phyloP scores from a whole-genome alignment of 2,329 filamentous ascomycete genomes.

The Hypoxylon sp. region DNA sequence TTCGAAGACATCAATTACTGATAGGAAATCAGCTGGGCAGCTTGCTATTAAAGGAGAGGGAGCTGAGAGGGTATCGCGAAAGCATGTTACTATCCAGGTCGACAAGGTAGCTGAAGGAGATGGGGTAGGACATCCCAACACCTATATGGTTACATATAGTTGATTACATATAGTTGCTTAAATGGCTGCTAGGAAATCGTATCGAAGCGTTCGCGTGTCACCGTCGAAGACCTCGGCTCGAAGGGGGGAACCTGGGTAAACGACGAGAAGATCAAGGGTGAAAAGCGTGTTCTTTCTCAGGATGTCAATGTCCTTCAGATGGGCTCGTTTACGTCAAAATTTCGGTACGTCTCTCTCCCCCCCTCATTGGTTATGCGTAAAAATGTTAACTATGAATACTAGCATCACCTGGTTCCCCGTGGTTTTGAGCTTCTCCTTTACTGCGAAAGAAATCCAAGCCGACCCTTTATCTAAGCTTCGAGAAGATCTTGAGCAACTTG shows the following conservation, averaged over 20 bases:
- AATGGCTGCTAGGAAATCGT: conserved; percentile 68
- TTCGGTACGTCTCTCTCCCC: conserved; percentile 62
- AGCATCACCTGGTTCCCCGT: conserved; percentile 85
- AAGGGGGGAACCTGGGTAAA: conserved; percentile 88
- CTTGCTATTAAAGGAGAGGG: conserved; percentile 72
- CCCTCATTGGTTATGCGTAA: conserved; percentile 2
- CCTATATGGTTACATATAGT: background rate
- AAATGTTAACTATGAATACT: conserved; percentile 24
- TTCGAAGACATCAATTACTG: conserved; percentile 41
- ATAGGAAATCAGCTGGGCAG: conserved; percentile 67
- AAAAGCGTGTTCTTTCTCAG: conserved; percentile 68
- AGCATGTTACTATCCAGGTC: conserved; percentile 86
- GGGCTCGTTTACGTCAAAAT: conserved; percentile 76
- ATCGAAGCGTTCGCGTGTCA: conserved; percentile 76
- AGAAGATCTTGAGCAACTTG: conserved; percentile 81
- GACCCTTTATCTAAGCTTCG: conserved; percentile 75
- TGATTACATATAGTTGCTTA: background rate
- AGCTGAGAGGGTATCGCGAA: conserved; percentile 87
- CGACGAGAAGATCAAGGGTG: conserved; percentile 76
- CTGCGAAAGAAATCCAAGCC: conserved; percentile 76
- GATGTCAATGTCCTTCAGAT: conserved; percentile 77
- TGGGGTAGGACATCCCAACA: conserved; percentile 66
- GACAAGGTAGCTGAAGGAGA: conserved; percentile 74
- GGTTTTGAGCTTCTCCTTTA: conserved; percentile 85
- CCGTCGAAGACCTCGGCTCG: conserved; percentile 83